Percentiles rank a stretch among this genome's conserved stretches.
Conservation (phyloP, 2,329 filamentous ascomycete species). For the Leptographium galeiforme region DNA sequence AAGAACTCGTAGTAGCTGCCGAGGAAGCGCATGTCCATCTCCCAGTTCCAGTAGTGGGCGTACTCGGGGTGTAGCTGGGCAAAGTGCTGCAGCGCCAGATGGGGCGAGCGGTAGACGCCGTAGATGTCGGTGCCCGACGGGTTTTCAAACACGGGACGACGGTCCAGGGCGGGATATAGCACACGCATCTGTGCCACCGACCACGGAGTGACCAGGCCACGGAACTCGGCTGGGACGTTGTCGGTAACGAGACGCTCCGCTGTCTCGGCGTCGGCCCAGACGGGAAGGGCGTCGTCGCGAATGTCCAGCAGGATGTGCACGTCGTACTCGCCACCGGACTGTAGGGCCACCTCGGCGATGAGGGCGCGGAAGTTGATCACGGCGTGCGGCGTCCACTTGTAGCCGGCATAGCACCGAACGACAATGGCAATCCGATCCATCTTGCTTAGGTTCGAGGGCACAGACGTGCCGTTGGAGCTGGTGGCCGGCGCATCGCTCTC, state of each 20-base stretch:
- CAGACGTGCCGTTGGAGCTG: background rate
- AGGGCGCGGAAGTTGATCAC: constrained; percentile 72
- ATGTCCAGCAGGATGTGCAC: constrained; percentile 79
- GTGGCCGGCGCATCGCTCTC: constrained; percentile 1
- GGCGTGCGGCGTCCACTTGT: constrained; percentile 63
- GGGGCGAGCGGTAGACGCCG: constrained; percentile 54
- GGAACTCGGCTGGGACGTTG: constrained; percentile 61
- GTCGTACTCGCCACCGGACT: constrained; percentile 68
- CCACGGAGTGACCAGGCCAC: constrained; percentile 69
- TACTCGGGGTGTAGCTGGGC: constrained; percentile 50
- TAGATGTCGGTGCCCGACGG: constrained; percentile 45
- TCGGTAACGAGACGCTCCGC: constrained; percentile 58
- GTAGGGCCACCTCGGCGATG: constrained; percentile 63
- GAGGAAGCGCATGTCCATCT: constrained; percentile 53
- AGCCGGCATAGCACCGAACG: constrained; percentile 68
- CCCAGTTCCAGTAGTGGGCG: constrained; percentile 57
- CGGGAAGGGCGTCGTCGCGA: constrained; percentile 62
- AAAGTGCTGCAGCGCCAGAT: constrained; percentile 52
- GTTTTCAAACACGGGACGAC: constrained; percentile 46
- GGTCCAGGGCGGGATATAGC: constrained; percentile 60
- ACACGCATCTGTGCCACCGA: constrained; percentile 73
- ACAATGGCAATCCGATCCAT: constrained; percentile 58
- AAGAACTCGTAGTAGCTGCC: constrained; percentile 64
- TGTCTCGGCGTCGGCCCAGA: constrained; percentile 66
- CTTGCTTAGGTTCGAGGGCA: constrained; percentile 19